A percentile compares a stretch with the other conserved stretches of the same genome.
Evolutionary conservation across 768 basidiomycete genomes (phyloP).

Genomic region (Cyclocybe cylindracea): DNA sequence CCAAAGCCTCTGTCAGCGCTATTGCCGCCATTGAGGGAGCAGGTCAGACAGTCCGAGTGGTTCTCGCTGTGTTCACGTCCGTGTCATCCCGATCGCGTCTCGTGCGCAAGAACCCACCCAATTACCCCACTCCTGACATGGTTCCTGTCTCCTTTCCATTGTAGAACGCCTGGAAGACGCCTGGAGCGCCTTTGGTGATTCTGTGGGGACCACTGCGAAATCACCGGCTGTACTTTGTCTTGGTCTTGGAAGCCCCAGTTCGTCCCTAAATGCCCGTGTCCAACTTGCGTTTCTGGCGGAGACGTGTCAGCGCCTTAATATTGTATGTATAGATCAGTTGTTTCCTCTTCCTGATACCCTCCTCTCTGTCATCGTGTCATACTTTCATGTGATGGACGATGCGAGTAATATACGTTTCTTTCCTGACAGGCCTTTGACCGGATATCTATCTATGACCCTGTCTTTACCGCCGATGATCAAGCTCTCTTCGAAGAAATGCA

Average conservation of each 20-base stretch:
- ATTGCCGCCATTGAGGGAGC: slow-evolving; percentile 44
- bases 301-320: slow-evolving; percentile 50
- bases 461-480: slow-evolving; percentile 65
- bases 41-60: slow-evolving; percentile 55
- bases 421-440: slow-evolving; percentile 43
- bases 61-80: slow-evolving; percentile 55
- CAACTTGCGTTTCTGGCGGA: slow-evolving; percentile 70
- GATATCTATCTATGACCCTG: slow-evolving; percentile 69
- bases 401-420: slow-evolving; percentile 9
- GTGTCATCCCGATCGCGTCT: slow-evolving; percentile 23
- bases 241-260: slow-evolving; percentile 71
- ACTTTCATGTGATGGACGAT: not conserved
- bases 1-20: slow-evolving; percentile 35
- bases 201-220: not conserved
- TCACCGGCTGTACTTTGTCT: slow-evolving; percentile 54
- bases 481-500: slow-evolving; percentile 48
- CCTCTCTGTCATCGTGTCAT: slow-evolving; percentile 1
- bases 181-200: slow-evolving; percentile 14
- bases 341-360: slow-evolving; percentile 4
- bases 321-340: slow-evolving; percentile 52
- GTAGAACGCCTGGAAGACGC: slow-evolving; percentile 19
- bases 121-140: not conserved
- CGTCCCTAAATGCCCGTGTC: slow-evolving; percentile 59
- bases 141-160: slow-evolving; percentile 2
- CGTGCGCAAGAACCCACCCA: no score